A percentile compares a stretch with the other conserved stretches of the same genome.
Conservation (phyloP, 441 rosid species). For the Gossypium schwendimanii region DNA sequence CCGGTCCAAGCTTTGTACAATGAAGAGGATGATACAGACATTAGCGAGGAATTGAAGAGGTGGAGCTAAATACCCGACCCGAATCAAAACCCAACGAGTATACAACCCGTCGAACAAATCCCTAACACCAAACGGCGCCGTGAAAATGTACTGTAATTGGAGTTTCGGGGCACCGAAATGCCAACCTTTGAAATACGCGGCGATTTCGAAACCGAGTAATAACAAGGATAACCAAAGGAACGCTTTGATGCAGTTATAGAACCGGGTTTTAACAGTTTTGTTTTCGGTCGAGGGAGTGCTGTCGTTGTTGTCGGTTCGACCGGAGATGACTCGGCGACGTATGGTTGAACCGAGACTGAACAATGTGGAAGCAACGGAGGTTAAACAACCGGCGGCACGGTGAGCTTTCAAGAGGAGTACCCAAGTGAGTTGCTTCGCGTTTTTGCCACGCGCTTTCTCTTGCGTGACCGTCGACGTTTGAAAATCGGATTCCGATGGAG, state of each 20-base stretch:
- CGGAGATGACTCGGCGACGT: conserved; percentile 60
- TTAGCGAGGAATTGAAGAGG: conserved; percentile 77
- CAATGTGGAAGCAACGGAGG: conserved; percentile 64
- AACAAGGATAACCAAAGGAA: conserved; percentile 55
- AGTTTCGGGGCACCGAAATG: conserved; percentile 55
- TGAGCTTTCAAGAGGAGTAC: conserved; percentile 87
- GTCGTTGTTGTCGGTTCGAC: conserved; percentile 46
- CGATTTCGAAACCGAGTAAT: conserved; percentile 54
- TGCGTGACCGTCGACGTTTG: conserved; percentile 16
- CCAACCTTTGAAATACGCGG: conserved; percentile 79
- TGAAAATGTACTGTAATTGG: conserved; percentile 47
- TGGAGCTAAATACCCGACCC: conserved; percentile 82
- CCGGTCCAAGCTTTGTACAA: conserved; percentile 75
- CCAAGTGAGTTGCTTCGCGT: conserved; percentile 95
- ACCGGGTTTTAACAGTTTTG: conserved; percentile 41
- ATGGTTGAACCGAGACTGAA: conserved; percentile 57
- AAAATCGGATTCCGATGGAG: conserved; percentile 67
- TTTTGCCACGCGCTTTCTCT: conserved; percentile 62
- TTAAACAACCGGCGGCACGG: conserved; percentile 84
- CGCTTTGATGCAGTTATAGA: conserved; percentile 54
- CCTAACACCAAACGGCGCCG: conserved; percentile 38
- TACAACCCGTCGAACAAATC: conserved; percentile 58
- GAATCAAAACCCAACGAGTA: conserved; percentile 63
- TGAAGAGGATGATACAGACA: conserved; percentile 71
- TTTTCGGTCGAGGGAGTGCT: conserved; percentile 26